A percentile compares a stretch with the other conserved stretches of the same genome.
These are phyloP conservation scores for Podila epicladia DNA, from an alignment of 192 early-diverging fungal species.

Conservation along the genomic window DNA sequence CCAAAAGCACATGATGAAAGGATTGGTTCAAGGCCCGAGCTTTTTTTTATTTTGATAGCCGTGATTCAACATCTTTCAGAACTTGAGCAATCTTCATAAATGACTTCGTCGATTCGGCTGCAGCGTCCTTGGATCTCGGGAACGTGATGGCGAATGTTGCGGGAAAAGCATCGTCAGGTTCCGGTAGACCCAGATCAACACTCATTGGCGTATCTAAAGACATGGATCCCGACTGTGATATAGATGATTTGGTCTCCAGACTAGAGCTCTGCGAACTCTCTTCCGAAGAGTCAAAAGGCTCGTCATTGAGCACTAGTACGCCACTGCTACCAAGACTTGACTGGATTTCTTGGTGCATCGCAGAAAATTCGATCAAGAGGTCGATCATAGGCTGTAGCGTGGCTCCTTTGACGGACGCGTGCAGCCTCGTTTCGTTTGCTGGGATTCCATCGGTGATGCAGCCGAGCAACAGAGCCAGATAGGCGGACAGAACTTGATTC, in stretches of 20 bases:
- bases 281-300: background rate
- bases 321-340: background rate
- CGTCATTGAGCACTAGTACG: background rate
- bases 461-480: constrained; percentile 33
- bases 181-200: background rate
- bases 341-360: constrained; percentile 4
- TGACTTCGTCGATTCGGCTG: too few species aligned
- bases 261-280: background rate
- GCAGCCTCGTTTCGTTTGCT: constrained; percentile 13
- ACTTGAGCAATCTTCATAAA: too few species aligned
- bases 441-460: constrained; percentile 16
- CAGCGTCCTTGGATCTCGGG: too few species aligned
- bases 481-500: constrained; percentile 37
- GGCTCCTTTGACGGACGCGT: constrained; percentile 3
- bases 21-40: too few species aligned
- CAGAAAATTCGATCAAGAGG: constrained; percentile 20
- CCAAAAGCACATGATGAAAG: too few species aligned
- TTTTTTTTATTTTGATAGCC: too few species aligned
- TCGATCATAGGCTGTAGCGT: constrained; percentile 34
- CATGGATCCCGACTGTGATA: background rate
- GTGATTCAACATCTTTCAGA: too few species aligned
- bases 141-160: too few species aligned
- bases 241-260: background rate
- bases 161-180: background rate
- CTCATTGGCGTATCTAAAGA: background rate